These are phyloP conservation scores for Parietaria judaica DNA, from an alignment of 306 rosid genomes.

Conservation along the genomic window DNA sequence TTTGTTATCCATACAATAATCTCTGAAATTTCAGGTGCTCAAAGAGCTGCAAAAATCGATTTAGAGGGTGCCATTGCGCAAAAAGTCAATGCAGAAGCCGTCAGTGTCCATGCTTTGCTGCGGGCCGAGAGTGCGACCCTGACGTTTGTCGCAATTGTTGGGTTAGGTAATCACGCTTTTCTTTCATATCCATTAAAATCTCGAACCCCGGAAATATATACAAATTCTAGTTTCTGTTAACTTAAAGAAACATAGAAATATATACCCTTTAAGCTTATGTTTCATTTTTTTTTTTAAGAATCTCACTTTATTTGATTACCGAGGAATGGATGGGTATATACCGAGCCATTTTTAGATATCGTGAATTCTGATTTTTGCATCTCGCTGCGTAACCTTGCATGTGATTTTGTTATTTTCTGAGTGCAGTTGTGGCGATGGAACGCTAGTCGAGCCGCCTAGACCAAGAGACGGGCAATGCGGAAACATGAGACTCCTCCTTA, in stretches of 20 bases:
- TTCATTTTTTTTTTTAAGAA: no score
- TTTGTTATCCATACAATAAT: not conserved
- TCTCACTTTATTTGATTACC: no score
- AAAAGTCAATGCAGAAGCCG: constrained; percentile 88
- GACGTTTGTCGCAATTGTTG: constrained; percentile 95
- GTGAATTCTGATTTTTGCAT: not conserved
- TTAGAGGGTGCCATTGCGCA: constrained; percentile 80
- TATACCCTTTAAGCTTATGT: no score
- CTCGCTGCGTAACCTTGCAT: not conserved
- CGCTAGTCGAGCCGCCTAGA: constrained; percentile 76
- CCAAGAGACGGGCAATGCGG: constrained; percentile 95
- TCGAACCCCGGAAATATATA: no score
- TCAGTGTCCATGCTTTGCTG: constrained; percentile 90
- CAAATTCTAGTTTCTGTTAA: no score
- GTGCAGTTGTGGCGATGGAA: constrained; percentile 85
- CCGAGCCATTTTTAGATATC: no score
- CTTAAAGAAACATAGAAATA: no score
- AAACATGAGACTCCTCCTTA: constrained; percentile 92
- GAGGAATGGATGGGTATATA: no score
- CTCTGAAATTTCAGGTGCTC: constrained; percentile 49
- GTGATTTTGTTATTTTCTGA: constrained; percentile 13
- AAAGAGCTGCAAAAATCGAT: constrained; percentile 67
- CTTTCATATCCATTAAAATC: no score
- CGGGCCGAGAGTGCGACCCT: constrained; percentile 83
- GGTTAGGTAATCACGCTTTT: constrained; percentile 52